Conservation (phyloP, 495 filamentous ascomycete genomes). For the Jackrogersella multiformis region DNA sequence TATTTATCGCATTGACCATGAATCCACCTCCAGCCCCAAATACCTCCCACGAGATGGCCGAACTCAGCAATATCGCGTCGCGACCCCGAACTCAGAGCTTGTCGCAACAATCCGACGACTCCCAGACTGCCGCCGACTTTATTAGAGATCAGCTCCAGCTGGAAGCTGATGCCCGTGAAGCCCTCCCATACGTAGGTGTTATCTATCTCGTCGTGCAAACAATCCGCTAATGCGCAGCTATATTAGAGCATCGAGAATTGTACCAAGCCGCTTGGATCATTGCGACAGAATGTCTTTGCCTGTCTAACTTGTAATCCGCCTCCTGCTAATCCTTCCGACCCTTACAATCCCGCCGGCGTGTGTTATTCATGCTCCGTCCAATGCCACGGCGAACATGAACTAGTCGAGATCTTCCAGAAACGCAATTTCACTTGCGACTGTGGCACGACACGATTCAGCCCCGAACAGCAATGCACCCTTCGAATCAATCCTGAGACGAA, state of each 20-base stretch:
- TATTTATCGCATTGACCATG: constrained; percentile 34
- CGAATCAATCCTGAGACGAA: constrained; percentile 78
- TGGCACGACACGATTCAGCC: constrained; percentile 82
- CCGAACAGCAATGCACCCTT: constrained; percentile 75
- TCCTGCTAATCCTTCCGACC: constrained; percentile 64
- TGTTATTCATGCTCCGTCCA: constrained; percentile 97
- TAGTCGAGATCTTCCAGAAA: constrained; percentile 97
- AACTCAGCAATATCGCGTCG: constrained; percentile 33
- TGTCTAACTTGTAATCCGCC: constrained; percentile 94
- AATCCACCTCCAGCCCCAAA: constrained; percentile 39
- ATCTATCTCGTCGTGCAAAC: neutral
- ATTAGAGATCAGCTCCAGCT: constrained; percentile 89
- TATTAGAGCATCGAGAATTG: constrained; percentile 87
- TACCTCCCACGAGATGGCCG: constrained; percentile 31
- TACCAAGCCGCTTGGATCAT: constrained; percentile 83
- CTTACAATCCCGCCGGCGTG: constrained; percentile 81
- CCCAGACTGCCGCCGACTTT: constrained; percentile 92
- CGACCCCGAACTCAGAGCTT: constrained; percentile 62
- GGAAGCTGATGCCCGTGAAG: constrained; percentile 93
- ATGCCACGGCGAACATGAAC: constrained; percentile 92
- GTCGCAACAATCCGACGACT: constrained; percentile 72
- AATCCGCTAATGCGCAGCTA: constrained; percentile 22
- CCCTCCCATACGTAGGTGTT: constrained; percentile 80
- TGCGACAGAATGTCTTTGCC: constrained; percentile 87
- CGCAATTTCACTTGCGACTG: constrained; percentile 97